Conservation (phyloP, 2,329 filamentous ascomycete species). For the Microsporum ferrugineum region DNA sequence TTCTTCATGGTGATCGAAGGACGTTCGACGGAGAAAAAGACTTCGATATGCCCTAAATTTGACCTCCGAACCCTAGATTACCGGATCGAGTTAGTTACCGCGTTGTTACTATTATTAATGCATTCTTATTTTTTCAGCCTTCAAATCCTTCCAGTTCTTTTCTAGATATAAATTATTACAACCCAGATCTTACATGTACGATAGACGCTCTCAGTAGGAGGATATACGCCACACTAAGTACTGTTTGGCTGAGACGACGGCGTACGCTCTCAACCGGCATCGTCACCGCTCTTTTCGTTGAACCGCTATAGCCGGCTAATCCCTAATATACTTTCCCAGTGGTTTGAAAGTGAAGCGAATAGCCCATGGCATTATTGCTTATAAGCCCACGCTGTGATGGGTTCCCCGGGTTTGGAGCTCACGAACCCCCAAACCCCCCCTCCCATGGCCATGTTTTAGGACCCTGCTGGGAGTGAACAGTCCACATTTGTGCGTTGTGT, state of each 20-base stretch:
- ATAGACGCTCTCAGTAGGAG: neutral
- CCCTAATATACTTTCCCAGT: neutral
- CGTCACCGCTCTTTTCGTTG: slow-evolving; percentile 2
- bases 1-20: neutral
- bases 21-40: neutral
- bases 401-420: neutral
- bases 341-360: slow-evolving; percentile 4
- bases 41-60: neutral
- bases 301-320: slow-evolving; percentile 1
- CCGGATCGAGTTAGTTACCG: neutral
- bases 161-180: neutral
- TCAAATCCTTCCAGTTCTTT: neutral
- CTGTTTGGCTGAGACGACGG: neutral
- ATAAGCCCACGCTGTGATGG: neutral
- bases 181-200: neutral
- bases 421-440: neutral
- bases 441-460: neutral
- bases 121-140: neutral
- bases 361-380: neutral
- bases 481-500: neutral
- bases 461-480: neutral
- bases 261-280: neutral
- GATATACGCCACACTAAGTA: neutral
- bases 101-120: neutral
- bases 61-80: neutral